Conservation (phyloP, 768 basidiomycete genomes). For the Crepidotus variabilis region DNA sequence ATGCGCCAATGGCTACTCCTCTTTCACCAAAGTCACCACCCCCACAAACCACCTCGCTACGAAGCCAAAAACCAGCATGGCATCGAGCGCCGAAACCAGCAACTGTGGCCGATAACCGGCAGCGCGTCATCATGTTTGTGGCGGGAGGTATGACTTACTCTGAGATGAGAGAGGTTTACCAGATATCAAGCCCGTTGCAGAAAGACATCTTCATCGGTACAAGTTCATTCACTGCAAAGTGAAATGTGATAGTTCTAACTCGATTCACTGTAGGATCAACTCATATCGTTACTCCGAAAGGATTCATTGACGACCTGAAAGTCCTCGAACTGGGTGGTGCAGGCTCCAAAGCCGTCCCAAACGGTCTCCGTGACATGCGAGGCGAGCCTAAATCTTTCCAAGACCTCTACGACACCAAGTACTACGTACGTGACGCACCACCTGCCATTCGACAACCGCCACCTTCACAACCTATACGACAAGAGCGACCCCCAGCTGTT, state of each 20-base stretch:
- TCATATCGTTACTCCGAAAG: slow-evolving; percentile 76
- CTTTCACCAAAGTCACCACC: slow-evolving; percentile 45
- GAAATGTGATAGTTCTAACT: not conserved
- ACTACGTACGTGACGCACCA: slow-evolving; percentile 63
- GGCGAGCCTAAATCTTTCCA: slow-evolving; percentile 55
- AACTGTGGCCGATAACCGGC: slow-evolving; percentile 48
- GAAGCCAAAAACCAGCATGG: slow-evolving; percentile 89
- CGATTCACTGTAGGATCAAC: slow-evolving; percentile 67
- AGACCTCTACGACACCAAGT: slow-evolving; percentile 77
- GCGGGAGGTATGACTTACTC: slow-evolving; percentile 96
- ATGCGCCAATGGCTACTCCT: slow-evolving; percentile 56
- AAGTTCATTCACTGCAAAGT: not conserved
- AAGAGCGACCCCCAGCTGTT: slow-evolving; percentile 29
- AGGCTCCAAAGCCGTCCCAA: slow-evolving; percentile 69
- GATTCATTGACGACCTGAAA: slow-evolving; percentile 85
- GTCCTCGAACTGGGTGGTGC: slow-evolving; percentile 85
- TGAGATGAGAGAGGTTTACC: slow-evolving; percentile 87
- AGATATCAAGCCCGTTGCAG: slow-evolving; percentile 66
- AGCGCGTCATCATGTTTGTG: slow-evolving; percentile 85
- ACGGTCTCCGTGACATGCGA: slow-evolving; percentile 54
- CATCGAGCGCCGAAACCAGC: slow-evolving; percentile 66
- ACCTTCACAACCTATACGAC: slow-evolving; percentile 29
- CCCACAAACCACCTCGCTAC: slow-evolving; percentile 68
- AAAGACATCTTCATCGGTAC: slow-evolving; percentile 92
- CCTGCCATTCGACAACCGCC: slow-evolving; percentile 36